Base-by-base conservation (phyloP, 2,329 filamentous ascomycete genomes). In the Colletotrichum truncatum region DNA sequence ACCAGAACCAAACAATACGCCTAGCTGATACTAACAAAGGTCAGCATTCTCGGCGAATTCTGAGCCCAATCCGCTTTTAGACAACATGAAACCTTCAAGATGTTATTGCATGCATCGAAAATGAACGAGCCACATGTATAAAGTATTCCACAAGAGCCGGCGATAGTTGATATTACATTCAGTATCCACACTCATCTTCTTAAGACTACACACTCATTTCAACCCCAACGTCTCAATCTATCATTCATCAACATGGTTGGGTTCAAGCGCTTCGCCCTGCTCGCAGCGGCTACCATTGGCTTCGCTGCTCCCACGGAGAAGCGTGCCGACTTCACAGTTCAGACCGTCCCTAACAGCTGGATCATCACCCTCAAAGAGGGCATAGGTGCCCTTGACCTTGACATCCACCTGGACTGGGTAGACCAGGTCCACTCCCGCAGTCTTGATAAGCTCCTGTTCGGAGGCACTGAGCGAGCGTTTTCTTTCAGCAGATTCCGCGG, bases 331-430 rank as follows among this genome's bases (percentile, higher is more conserved):
- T 43, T n/a, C 16, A 60, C 39, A 12, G 53, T 61, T 9, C 41
- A 63, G 55, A 66, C 78, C 36, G 67, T 80, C 39, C 70, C 77
- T 49, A 75, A 75, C 67, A 81, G 78, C 68, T 84, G 82, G 71
- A 84, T 84, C 61, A 72, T 84, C 71, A 84, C 81, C 32, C 68
- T 84, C 18, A 81, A 82, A 70, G 72, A 76, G 8, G 73, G 74
- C 30, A 69, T 78, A 12, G 64, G 72, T 14, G 23, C 51, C 38
- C n/a, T 45, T 11, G 64, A 58, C 39, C 30, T 67, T 25, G 74
- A 76, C n/a, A 66, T 69, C 30, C 79, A 81, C 56, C 43, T 68
- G 43, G 30, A 30, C 55, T 68, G 65, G 65, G 74, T 79, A 38
- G 68, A 65, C 4, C 67, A 70, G 4, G 64, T 80, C 3, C 76